Conservation (phyloP, 495 filamentous ascomycete species). For the Talaromyces proteolyticus region DNA sequence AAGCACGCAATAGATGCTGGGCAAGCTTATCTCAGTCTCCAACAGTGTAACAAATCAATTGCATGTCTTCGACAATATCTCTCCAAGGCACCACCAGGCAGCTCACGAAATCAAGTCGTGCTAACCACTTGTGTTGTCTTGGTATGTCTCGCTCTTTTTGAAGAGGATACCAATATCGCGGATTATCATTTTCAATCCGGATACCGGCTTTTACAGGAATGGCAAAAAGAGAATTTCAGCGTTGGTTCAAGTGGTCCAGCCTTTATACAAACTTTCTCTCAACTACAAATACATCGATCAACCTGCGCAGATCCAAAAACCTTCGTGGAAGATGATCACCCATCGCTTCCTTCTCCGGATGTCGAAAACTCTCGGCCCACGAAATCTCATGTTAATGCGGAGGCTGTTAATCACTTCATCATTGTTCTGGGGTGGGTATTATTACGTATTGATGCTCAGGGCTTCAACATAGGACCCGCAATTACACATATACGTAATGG, state of each 20-base stretch:
- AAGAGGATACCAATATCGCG: slow-evolving; percentile 33
- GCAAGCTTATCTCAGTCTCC: slow-evolving; percentile 23
- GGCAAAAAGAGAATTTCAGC: slow-evolving; percentile 7
- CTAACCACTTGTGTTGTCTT: slow-evolving; percentile 41
- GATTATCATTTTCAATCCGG: slow-evolving; percentile 10
- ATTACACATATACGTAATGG: neutral
- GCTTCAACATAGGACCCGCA: neutral
- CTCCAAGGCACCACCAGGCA: slow-evolving; percentile 13
- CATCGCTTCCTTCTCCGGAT: neutral
- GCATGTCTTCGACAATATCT: slow-evolving; percentile 8
- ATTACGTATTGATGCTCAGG: neutral
- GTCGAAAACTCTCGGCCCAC: neutral
- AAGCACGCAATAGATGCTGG: neutral
- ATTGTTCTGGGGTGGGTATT: neutral
- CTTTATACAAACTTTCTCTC: slow-evolving; percentile 7
- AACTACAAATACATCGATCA: slow-evolving; percentile 4
- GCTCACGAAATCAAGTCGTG: slow-evolving; percentile 4
- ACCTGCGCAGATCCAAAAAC: neutral
- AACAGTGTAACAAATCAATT: slow-evolving; percentile 42
- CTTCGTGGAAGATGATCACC: neutral
- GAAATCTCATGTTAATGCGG: neutral
- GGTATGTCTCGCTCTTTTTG: slow-evolving; percentile 40
- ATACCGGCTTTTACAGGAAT: slow-evolving; percentile 3
- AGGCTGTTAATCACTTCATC: neutral
- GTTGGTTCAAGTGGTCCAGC: neutral